Percentiles rank a stretch among this genome's conserved stretches.
These are phyloP conservation scores for Rhodamnia argentea DNA, from an alignment of 345 rosid genomes.

Conservation along the genomic window DNA sequence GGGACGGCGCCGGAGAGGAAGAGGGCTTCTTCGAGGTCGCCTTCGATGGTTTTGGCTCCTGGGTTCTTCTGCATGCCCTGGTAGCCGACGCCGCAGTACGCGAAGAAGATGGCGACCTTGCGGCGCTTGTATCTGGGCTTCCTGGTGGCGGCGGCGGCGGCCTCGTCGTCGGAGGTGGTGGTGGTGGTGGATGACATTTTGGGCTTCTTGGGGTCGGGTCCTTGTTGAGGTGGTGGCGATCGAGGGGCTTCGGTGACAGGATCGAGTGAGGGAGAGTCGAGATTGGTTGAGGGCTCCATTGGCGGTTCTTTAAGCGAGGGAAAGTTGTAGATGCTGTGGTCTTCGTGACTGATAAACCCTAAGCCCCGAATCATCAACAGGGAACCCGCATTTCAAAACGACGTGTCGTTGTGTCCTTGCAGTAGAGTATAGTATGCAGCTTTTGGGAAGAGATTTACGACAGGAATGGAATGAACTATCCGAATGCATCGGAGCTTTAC, in stretches of 20 bases:
- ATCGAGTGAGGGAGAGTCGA: not conserved
- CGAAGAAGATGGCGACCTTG: slow-evolving; percentile 80
- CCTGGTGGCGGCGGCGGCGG: slow-evolving; percentile 6
- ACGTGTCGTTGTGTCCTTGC: not conserved
- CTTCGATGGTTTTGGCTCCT: slow-evolving; percentile 93
- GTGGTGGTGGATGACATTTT: slow-evolving; percentile 44
- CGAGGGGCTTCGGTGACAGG: not conserved
- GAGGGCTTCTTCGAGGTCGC: slow-evolving; percentile 91
- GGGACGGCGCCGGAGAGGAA: slow-evolving; percentile 76
- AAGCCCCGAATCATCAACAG: not conserved
- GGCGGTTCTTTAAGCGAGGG: not conserved
- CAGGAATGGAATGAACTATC: not conserved
- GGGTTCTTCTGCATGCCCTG: slow-evolving; percentile 99
- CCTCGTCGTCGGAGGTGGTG: slow-evolving; percentile 28
- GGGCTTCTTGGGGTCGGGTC: slow-evolving; percentile 50
- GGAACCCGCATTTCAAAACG: not conserved
- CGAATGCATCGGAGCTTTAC: not conserved
- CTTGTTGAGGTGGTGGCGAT: slow-evolving; percentile 30
- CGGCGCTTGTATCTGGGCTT: slow-evolving; percentile 67
- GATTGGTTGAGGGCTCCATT: not conserved
- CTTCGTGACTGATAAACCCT: not conserved
- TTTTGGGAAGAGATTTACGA: not conserved
- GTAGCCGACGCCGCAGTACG: slow-evolving; percentile 93
- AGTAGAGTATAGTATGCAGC: not conserved
- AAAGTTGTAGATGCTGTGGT: not conserved